Evolutionary conservation across 495 filamentous ascomycete species (phyloP).

Genomic region (Arthonia radiata): DNA sequence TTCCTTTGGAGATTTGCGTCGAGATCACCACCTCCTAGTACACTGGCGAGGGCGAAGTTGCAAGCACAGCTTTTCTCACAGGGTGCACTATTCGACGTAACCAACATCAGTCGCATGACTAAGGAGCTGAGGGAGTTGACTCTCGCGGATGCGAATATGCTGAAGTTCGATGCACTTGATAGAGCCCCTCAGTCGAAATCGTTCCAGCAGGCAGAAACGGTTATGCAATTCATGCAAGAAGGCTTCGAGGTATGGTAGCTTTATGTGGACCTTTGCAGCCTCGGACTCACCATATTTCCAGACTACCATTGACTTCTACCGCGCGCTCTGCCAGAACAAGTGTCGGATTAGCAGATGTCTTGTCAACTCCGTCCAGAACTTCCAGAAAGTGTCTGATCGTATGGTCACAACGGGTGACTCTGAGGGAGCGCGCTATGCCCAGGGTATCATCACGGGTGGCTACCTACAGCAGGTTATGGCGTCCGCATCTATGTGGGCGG

Average conservation of each 20-base stretch:
- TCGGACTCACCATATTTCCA: constrained; percentile 14
- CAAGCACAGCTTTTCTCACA: constrained; percentile 3
- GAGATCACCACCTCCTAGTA: no score
- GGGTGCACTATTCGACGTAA: background rate
- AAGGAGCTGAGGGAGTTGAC: constrained; percentile 56
- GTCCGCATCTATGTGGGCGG: no score
- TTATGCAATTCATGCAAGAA: constrained; percentile 64
- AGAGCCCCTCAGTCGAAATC: constrained; percentile 38
- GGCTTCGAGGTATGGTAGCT: constrained; percentile 27
- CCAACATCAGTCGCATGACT: constrained; percentile 20
- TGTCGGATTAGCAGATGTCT: constrained; percentile 65
- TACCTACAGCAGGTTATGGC: no score
- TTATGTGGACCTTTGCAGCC: constrained; percentile 1
- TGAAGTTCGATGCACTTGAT: constrained; percentile 49
- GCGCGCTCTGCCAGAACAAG: constrained; percentile 68
- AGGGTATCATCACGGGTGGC: no score
- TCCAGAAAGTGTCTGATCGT: constrained; percentile 67
- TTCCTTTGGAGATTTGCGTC: no score
- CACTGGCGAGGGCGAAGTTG: no score
- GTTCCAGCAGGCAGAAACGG: constrained; percentile 45
- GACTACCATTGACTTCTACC: constrained; percentile 60
- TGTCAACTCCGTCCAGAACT: constrained; percentile 55
- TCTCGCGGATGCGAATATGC: constrained; percentile 41
- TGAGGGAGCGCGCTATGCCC: no score
- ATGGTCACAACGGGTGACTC: no score